phyloP scores from a whole-genome alignment of 495 filamentous ascomycete species.

The Penicillium subrubescens region DNA sequence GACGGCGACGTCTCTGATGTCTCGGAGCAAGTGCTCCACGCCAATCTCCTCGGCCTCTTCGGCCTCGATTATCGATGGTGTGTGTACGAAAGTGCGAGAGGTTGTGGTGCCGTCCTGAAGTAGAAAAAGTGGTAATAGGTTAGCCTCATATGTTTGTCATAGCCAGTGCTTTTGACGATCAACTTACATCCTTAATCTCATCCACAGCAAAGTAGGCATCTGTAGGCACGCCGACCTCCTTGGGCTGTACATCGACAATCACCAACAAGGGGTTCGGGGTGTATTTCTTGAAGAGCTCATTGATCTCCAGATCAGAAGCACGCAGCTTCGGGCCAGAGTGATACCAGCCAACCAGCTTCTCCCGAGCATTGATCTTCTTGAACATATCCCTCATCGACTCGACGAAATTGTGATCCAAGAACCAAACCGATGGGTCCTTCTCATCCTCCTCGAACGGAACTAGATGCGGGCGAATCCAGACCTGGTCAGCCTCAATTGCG shows the following conservation, averaged over 20 bases:
- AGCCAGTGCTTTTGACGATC: neutral
- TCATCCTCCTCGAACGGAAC: slow-evolving; percentile 99
- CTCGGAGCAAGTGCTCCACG: slow-evolving; percentile 94
- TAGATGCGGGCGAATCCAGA: slow-evolving; percentile 36
- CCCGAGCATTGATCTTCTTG: slow-evolving; percentile 98
- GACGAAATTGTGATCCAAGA: slow-evolving; percentile 98
- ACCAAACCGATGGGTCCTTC: slow-evolving; percentile 98
- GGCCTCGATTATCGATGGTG: slow-evolving; percentile 97
- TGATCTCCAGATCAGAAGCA: slow-evolving; percentile 97
- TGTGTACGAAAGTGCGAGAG: slow-evolving; percentile 96
- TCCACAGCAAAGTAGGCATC: slow-evolving; percentile 99
- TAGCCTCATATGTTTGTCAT: slow-evolving; percentile 14
- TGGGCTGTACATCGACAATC: slow-evolving; percentile 98
- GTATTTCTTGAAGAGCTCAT: slow-evolving; percentile 99
- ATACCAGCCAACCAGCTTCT: slow-evolving; percentile 99
- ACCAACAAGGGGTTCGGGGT: slow-evolving; percentile 93
- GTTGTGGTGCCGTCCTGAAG: slow-evolving; percentile 93
- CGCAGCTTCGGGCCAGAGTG: slow-evolving; percentile 97
- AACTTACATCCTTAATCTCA: slow-evolving; percentile 97
- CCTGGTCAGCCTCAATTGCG: slow-evolving; percentile 18
- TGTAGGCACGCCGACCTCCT: slow-evolving; percentile 96
- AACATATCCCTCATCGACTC: slow-evolving; percentile 99
- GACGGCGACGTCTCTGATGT: slow-evolving; percentile 96
- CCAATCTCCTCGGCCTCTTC: slow-evolving; percentile 99
- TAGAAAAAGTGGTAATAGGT: neutral